Evolutionary conservation across 352 stramenopile genomes (phyloP).

Genomic region (Hyaloperonospora brassicae): DNA sequence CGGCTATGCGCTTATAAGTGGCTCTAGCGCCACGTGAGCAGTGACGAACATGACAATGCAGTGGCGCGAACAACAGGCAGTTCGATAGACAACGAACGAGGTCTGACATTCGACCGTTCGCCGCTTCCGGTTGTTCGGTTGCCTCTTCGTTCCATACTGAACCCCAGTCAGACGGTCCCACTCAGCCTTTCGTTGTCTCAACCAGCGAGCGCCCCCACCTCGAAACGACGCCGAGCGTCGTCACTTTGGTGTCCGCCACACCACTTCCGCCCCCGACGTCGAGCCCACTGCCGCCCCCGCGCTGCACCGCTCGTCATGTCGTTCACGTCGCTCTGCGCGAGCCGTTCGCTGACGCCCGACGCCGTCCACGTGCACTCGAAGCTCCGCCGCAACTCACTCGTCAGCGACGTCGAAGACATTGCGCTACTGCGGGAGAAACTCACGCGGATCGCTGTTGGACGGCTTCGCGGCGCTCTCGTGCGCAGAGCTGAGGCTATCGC

Average conservation of each 20-base stretch:
- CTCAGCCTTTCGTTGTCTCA: no score
- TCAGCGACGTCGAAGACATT: slow-evolving; percentile 59
- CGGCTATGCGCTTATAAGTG: no score
- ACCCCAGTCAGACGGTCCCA: no score
- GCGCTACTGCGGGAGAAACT: slow-evolving; percentile 67
- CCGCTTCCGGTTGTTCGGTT: no score
- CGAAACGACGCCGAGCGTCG: no score
- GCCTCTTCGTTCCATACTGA: no score
- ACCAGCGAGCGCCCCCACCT: no score
- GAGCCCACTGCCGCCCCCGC: slow-evolving; percentile 2
- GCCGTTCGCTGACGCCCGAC: slow-evolving; percentile 12
- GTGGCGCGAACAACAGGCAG: no score
- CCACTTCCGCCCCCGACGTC: slow-evolving; percentile 13
- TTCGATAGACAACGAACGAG: no score
- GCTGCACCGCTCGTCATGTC: slow-evolving; percentile 28
- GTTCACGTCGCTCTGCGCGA: slow-evolving; percentile 13
- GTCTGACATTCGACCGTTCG: no score
- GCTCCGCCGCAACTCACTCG: slow-evolving; percentile 44
- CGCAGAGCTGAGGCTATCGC: slow-evolving; percentile 2
- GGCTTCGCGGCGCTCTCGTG: slow-evolving; percentile 8
- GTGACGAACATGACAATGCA: no score
- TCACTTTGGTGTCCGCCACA: slow-evolving; percentile 3
- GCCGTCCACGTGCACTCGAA: slow-evolving; percentile 27
- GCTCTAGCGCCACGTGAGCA: no score
- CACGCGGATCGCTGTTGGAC: slow-evolving; percentile 52